These are phyloP conservation scores for Heritiera fomes DNA, from an alignment of 345 rosid genomes.

Conservation along the genomic window DNA sequence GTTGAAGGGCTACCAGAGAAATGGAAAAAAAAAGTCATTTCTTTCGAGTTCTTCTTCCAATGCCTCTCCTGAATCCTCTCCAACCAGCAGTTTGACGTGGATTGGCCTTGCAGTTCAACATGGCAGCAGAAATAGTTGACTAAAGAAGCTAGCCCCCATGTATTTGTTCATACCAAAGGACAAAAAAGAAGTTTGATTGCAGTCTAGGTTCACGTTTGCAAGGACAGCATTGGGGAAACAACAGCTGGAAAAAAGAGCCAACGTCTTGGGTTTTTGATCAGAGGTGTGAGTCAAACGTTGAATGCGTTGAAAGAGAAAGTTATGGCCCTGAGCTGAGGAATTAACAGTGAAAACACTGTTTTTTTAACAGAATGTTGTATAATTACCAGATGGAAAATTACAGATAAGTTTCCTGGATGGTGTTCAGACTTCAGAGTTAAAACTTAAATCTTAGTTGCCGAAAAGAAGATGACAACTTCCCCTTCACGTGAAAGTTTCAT, in stretches of 20 bases:
- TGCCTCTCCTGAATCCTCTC: neutral
- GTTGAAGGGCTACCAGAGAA: too few species aligned
- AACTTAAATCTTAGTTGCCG: neutral
- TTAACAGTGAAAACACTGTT: constrained; percentile 13
- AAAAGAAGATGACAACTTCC: neutral
- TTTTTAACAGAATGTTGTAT: neutral
- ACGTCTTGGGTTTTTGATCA: neutral
- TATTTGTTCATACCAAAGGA: neutral
- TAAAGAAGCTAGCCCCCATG: neutral
- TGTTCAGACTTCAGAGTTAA: neutral
- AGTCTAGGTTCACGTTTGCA: neutral
- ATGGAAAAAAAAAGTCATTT: neutral
- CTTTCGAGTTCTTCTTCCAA: neutral
- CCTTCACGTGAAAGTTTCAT: constrained; percentile 16
- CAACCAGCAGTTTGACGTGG: neutral
- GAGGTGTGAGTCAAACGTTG: neutral
- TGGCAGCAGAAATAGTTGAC: constrained; percentile 6
- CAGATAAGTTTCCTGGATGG: neutral
- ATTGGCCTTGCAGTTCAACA: neutral
- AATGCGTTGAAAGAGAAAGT: neutral
- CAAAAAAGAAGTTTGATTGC: neutral
- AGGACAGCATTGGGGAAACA: constrained; percentile 1
- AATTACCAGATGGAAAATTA: neutral
- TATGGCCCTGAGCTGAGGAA: neutral
- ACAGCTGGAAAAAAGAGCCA: neutral